phyloP scores from a whole-genome alignment of 345 rosid species.

The Lepidium sativum region DNA sequence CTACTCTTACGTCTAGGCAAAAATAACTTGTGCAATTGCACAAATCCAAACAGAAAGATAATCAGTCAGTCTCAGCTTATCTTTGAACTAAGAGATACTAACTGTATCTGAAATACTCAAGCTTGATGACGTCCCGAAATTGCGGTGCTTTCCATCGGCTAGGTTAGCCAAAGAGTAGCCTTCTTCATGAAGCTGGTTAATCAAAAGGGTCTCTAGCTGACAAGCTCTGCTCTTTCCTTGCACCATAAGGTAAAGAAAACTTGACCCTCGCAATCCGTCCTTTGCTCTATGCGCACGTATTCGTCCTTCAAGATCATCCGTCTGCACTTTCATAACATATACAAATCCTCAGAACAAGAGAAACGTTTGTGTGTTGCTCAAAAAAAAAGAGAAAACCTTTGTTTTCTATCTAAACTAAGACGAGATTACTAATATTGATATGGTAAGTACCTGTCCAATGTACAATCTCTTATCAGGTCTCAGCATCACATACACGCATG shows the following conservation, averaged over 20 bases:
- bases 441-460: conserved; percentile 59
- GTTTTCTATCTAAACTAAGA: neutral
- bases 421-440: neutral
- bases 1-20: conserved; percentile 7
- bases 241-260: conserved; percentile 67
- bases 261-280: conserved; percentile 59
- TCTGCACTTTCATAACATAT: conserved; percentile 36
- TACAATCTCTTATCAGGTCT: conserved; percentile 71
- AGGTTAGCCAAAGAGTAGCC: conserved; percentile 62
- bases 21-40: conserved; percentile 2
- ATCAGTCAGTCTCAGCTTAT: neutral
- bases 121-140: conserved; percentile 54
- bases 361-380: neutral
- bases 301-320: conserved; percentile 90
- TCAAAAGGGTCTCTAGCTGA: conserved; percentile 85
- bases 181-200: conserved; percentile 62
- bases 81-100: conserved; percentile 22
- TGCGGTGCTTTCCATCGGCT: conserved; percentile 90
- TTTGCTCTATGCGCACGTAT: conserved; percentile 56
- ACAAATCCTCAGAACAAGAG: neutral
- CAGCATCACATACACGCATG: conserved; percentile 81
- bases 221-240: conserved; percentile 92
- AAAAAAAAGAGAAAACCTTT: too few species aligned
- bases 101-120: conserved; percentile 26
- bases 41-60: neutral